Base-by-base conservation (phyloP, 805 yeast species). In the Starmerella apis region DNA sequence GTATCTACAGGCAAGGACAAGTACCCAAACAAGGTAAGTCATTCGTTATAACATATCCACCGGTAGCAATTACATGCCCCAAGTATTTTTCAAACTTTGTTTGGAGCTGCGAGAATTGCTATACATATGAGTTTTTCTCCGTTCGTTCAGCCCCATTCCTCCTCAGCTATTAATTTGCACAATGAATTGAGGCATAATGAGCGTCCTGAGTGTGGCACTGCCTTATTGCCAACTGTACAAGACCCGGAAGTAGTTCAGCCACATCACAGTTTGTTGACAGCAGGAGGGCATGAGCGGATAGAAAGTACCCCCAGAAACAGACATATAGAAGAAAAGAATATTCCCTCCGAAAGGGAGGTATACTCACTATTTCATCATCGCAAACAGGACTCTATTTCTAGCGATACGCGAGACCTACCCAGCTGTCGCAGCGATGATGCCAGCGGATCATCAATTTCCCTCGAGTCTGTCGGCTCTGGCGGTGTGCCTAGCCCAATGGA, bases 381-480 rank as follows among this genome's bases (percentile, higher is more conserved):
- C 24, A 41, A 41, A 27, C 32, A 25, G 8, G 33, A 25, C n/a
- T 41, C 44, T 10, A 27, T 27, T 13, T 41, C 44, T 3, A 41
- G 44, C 33, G 44, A 41, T 16, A 7, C 23, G 4, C 44, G 33
- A 4, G 44, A 41, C 14, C 13, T 41, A 18, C 22, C 32, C 3
- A 27, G 44, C 33, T 41, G 33, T 16, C 44, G 44, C 3, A 41
- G 44, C 27, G 33, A 41, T 18, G 44, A 41, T 25, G 33, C 44
- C 3, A 41, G 44, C 24, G 44, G 44, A 6, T 41, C 44, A 9
- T 41, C 44, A 22, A 25, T 27, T 4, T 41, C 44, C 3, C n/a
- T 41, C n/a, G 44, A 41, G 24, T 41, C 44, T 2, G 33, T 41
- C 13, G 24, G 33, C n/a, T 41, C 44, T 25, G 33, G 24, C 5